Conservation (phyloP, 2,329 filamentous ascomycete genomes). For the Esteya vermicola region DNA sequence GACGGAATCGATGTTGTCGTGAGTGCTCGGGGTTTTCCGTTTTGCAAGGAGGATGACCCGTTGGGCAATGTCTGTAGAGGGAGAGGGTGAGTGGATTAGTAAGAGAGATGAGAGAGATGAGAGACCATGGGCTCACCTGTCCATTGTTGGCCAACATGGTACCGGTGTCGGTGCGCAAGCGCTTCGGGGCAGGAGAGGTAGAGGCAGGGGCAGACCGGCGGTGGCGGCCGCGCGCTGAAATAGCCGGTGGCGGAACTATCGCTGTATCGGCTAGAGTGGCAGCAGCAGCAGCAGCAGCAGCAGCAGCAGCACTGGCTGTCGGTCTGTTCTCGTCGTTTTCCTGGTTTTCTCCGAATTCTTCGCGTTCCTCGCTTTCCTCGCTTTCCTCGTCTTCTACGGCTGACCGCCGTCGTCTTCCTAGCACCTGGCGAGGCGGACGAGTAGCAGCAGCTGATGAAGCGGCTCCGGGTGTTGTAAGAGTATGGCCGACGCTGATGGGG, state of each 20-base stretch:
- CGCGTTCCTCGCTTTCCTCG: too few relatives aligned
- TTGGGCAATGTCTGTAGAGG: too few relatives aligned
- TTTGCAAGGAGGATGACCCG: slow-evolving; percentile 37
- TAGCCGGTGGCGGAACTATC: background rate
- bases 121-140: background rate
- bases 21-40: slow-evolving; percentile 14
- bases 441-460: too few relatives aligned
- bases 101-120: background rate
- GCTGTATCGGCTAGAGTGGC: background rate
- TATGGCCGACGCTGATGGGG: too few relatives aligned
- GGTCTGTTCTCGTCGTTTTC: background rate
- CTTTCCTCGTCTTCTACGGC: slow-evolving; percentile 24
- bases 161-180: slow-evolving; percentile 3
- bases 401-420: slow-evolving; percentile 42
- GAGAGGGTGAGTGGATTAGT: too few relatives aligned
- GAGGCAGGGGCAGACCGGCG: background rate
- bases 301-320: background rate
- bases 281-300: background rate
- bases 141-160: slow-evolving; percentile 6
- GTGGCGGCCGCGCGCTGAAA: background rate
- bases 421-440: slow-evolving; percentile 21
- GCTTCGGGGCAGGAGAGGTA: slow-evolving; percentile 5
- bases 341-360: slow-evolving; percentile 8
- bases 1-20: background rate
- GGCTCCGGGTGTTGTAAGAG: too few relatives aligned